These are phyloP conservation scores for Citrus trifoliata DNA, from an alignment of 345 rosid genomes.

Conservation along the genomic window DNA sequence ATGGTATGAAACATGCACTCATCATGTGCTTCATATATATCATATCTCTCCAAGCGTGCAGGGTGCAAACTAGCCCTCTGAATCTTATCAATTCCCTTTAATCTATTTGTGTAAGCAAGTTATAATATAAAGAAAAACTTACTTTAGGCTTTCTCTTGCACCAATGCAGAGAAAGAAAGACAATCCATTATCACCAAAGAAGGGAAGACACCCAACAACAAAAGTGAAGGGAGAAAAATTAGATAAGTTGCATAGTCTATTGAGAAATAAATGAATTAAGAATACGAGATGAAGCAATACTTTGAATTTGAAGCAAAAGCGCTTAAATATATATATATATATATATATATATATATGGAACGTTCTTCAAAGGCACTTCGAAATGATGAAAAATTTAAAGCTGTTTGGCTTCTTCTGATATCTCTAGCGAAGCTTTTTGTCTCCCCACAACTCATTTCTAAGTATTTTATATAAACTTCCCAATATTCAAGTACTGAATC, in stretches of 20 bases:
- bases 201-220: slow-evolving; percentile 11
- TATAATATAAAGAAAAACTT: not conserved
- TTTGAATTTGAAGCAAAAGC: slow-evolving; percentile 31
- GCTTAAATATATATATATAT: not conserved
- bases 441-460: slow-evolving; percentile 11
- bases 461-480: not conserved
- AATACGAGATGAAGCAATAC: slow-evolving; percentile 33
- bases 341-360: slow-evolving; percentile 24
- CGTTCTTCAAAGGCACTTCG: slow-evolving; percentile 44
- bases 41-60: slow-evolving; percentile 24
- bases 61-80: slow-evolving; percentile 12
- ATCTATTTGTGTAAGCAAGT: too few relatives aligned
- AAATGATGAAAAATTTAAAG: slow-evolving; percentile 18
- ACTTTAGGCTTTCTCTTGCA: slow-evolving; percentile 46
- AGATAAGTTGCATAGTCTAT: not conserved
- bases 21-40: slow-evolving; percentile 38
- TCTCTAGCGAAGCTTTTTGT: slow-evolving; percentile 18
- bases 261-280: not conserved
- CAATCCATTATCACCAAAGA: slow-evolving; percentile 23
- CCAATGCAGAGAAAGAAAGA: slow-evolving; percentile 33
- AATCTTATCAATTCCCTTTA: not conserved
- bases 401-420: slow-evolving; percentile 35
- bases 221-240: not conserved
- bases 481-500: not conserved
- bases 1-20: slow-evolving; percentile 48